Percentiles rank a stretch among this genome's conserved stretches.
Conservation (phyloP, 108 stramenopile species). For the Nitzschia inconspicua region DNA sequence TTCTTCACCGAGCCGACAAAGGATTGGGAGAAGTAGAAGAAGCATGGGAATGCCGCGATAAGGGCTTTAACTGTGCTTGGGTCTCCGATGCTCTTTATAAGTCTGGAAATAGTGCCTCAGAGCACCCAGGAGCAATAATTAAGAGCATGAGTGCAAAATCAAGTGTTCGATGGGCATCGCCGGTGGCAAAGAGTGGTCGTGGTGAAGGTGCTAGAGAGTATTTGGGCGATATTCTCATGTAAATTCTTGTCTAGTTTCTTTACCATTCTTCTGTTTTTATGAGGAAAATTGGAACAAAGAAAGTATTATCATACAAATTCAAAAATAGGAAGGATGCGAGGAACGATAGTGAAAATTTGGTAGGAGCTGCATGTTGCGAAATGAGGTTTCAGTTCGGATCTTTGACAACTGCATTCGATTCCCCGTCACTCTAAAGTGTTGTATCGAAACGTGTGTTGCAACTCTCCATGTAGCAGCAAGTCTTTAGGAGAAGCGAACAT, state of each 20-base stretch:
- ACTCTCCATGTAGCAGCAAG: too few relatives aligned
- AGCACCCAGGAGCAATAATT: constrained; percentile 86
- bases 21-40: constrained; percentile 87
- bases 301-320: not conserved
- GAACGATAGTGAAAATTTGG: too few relatives aligned
- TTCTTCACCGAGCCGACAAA: constrained; percentile 58
- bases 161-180: constrained; percentile 75
- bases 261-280: not conserved
- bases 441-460: too few relatives aligned
- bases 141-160: constrained; percentile 78
- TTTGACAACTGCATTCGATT: too few relatives aligned
- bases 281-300: not conserved
- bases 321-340: not conserved
- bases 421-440: too few relatives aligned
- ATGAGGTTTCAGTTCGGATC: too few relatives aligned
- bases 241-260: constrained; percentile 10
- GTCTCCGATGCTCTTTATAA: constrained; percentile 85
- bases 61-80: constrained; percentile 83
- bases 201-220: constrained; percentile 90
- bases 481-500: too few relatives aligned
- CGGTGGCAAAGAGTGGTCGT: constrained; percentile 73
- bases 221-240: constrained; percentile 90
- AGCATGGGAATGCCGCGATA: constrained; percentile 79
- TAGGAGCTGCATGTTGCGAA: too few relatives aligned
- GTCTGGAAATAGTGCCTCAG: constrained; percentile 63